Percentiles rank a stretch among this genome's conserved stretches.
Conservation (phyloP, 2,329 filamentous ascomycete species). For the Alternaria sp. region DNA sequence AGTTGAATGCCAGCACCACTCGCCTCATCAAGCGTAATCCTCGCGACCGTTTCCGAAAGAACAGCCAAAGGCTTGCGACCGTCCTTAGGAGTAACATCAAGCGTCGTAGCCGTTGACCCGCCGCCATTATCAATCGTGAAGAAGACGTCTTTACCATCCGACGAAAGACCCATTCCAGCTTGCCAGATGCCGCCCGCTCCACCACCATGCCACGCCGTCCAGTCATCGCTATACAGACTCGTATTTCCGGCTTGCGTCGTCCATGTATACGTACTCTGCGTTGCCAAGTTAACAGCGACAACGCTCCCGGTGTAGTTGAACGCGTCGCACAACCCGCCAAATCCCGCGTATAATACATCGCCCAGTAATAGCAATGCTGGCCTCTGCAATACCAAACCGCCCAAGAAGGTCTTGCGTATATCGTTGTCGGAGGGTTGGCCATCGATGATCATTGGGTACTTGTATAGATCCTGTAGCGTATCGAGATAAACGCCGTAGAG, state of each 20-base stretch:
- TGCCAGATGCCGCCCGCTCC: conserved; percentile 30
- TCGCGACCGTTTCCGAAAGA: conserved; percentile 21
- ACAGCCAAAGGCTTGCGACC: conserved; percentile 16
- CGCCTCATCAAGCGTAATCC: conserved; percentile 14
- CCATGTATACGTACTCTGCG: conserved; percentile 23
- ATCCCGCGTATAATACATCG: conserved; percentile 60
- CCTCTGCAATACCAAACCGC: conserved; percentile 62
- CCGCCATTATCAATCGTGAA: conserved; percentile 29
- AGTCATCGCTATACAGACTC: conserved; percentile 24
- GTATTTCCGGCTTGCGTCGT: conserved; percentile 23
- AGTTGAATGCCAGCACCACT: conserved; percentile 20
- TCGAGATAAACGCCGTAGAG: conserved; percentile 53
- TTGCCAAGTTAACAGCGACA: conserved; percentile 28
- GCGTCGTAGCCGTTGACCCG: conserved; percentile 1
- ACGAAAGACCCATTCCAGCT: conserved; percentile 25
- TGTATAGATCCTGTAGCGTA: conserved; percentile 49
- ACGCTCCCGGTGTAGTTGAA: conserved; percentile 61
- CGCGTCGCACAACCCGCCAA: conserved; percentile 64
- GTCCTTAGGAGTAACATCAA: conserved; percentile 3
- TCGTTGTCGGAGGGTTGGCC: conserved; percentile 59
- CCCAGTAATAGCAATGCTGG: conserved; percentile 59
- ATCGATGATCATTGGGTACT: conserved; percentile 61
- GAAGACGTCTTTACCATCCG: conserved; percentile 28
- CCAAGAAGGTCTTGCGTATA: conserved; percentile 59
- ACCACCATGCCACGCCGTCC: conserved; percentile 28